Evolutionary conservation across 1,284 basidiomycete species (phyloP), one percentile per base, ranked within the genome.

Genomic region (Malassezia caprae): DNA sequence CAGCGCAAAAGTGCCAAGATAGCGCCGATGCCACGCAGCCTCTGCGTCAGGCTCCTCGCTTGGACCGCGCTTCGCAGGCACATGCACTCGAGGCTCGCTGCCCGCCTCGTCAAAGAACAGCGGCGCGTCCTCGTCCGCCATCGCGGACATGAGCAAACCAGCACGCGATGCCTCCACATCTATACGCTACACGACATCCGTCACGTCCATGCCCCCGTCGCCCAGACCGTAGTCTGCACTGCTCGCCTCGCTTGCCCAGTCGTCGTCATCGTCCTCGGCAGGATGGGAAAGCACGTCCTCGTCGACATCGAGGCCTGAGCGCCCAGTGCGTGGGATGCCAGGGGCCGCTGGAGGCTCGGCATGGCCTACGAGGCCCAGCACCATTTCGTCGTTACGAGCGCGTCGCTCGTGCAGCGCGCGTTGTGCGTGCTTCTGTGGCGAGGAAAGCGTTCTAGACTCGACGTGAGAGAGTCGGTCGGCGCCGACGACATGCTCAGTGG

Each of bases 1-100:
- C 3, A 73, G 57, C 13, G 70, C 66, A 56, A 72, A 73, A 4
- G 63, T 68, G 49, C 71, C 69, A 12, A 73, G 55, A 42, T 59
- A 69, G 17, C 64, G 58, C 3, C 64, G 59, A 7, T 32, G 32
- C 55, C 55, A 57, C 10, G 19, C 41, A 10, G 34, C 17, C 17
- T 45, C 27, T 23, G 27, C 28, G 12, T 28, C n/a, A 2, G 15
- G 24, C 7, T 23, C 32, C 12, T 39, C 17, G 5, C 11, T 19
- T 2, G 17, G 17, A 7, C 19, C n/a, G 37, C 34, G 45, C 21
- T 43, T 35, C 19, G 27, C 8, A 8, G 32, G 30, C 7, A 41
- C 19, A 8, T 12, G 13, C 10, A 4, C 23, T 5, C 8, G 8
- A 31, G 35, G 8, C 27, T 34, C 42, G 7, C 12, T 8, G 6